Percentiles rank a stretch among this genome's conserved stretches.
Evolutionary conservation across 371 early-diverging fungal species (phyloP).

Genomic region (Zancudomyces culisetae): DNA sequence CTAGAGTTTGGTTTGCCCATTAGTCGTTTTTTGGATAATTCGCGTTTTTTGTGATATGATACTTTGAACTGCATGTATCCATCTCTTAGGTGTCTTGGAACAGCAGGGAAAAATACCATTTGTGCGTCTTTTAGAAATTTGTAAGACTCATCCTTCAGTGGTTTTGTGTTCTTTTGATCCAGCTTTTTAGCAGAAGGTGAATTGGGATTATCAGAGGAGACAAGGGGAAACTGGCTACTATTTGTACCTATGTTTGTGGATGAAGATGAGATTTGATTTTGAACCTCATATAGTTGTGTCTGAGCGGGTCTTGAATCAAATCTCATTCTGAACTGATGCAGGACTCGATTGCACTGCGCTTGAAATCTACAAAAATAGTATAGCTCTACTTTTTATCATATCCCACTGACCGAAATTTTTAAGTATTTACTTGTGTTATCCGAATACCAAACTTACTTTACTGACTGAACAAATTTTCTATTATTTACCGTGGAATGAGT

Average conservation of each 20-base stretch:
- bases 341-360: conserved; percentile 24
- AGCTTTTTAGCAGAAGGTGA: background rate
- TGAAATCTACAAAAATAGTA: conserved; percentile 6
- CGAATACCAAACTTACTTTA: conserved; percentile 18
- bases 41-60: conserved; percentile 23
- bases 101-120: conserved; percentile 24
- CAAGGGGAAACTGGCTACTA: background rate
- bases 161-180: background rate
- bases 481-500: conserved; percentile 22
- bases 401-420: too few species aligned
- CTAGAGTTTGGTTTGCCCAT: background rate
- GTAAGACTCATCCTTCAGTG: background rate
- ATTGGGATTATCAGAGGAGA: too few species aligned
- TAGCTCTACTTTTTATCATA: too few species aligned
- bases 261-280: background rate
- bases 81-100: conserved; percentile 24
- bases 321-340: conserved; percentile 25
- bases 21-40: conserved; percentile 12
- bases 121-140: conserved; percentile 16
- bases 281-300: conserved; percentile 3
- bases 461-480: conserved; percentile 22
- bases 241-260: background rate
- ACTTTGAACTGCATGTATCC: conserved; percentile 23
- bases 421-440: too few species aligned
- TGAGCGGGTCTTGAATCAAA: conserved; percentile 19